phyloP scores from a whole-genome alignment of 2,329 filamentous ascomycete genomes.

The Fusarium papillatum region DNA sequence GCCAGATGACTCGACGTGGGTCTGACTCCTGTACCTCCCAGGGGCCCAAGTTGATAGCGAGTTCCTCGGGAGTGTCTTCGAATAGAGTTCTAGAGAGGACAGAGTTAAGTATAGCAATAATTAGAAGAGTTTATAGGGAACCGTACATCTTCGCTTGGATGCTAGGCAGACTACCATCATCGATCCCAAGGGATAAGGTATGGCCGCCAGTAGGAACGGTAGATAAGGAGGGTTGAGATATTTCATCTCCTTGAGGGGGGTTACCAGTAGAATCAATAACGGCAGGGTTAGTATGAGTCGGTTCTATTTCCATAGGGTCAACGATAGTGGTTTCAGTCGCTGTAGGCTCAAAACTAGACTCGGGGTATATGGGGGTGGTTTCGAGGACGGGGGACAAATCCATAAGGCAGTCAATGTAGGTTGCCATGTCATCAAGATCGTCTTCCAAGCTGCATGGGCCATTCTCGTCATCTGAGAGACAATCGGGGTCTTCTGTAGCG shows the following conservation, averaged over 20 bases:
- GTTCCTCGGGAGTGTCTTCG: constrained; percentile 61
- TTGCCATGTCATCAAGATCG: not conserved
- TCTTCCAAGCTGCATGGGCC: not conserved
- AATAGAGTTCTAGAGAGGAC: constrained; percentile 57
- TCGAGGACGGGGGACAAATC: not conserved
- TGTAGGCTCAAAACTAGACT: not conserved
- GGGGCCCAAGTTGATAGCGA: constrained; percentile 64
- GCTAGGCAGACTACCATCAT: constrained; percentile 65
- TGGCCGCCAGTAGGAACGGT: not conserved
- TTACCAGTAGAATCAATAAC: not conserved
- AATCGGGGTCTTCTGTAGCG: not conserved
- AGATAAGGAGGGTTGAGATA: not conserved
- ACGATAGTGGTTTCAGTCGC: not conserved
- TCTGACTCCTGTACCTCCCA: constrained; percentile 64
- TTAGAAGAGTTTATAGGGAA: not conserved
- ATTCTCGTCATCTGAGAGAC: not conserved
- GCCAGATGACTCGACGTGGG: constrained; percentile 63
- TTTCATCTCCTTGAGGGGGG: not conserved
- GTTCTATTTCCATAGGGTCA: not conserved
- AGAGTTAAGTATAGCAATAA: constrained; percentile 34
- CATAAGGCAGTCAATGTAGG: not conserved
- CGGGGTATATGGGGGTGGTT: not conserved
- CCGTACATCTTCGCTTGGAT: constrained; percentile 67
- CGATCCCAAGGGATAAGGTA: not conserved
- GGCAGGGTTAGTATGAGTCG: not conserved